Base-by-base conservation (phyloP, 1,284 basidiomycete species). In the Trichosporon asahii region DNA sequence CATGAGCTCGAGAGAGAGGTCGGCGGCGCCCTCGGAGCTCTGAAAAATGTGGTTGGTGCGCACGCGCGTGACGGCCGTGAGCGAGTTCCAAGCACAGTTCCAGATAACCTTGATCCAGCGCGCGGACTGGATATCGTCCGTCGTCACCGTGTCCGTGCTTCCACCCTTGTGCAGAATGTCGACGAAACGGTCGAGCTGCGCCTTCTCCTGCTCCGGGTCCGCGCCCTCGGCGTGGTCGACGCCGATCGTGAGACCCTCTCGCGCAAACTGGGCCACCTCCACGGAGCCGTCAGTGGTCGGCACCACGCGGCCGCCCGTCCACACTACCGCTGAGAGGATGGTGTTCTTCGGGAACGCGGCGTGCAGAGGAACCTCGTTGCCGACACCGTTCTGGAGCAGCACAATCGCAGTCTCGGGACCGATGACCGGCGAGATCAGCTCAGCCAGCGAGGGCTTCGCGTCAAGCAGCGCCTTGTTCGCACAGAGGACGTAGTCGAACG, bases 301-400 rank as follows among this genome's bases (percentile, higher is more conserved):
- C 0, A 82, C 68, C 12, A 76, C 78, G 76, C 75, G 83, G 35
- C 75, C 86, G 74, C 81, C 85, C 18, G 79, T 85, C 83, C 77
- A 85, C 12, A 85, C 85, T 5, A 85, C 85, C 18, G 85, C 84
- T 69, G 84, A 85, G 49, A 86, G 82, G 67, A 85, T 78, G 7
- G 83, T 84, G 68, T 79, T 85, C 44, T 73, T 53, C 0, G 85
- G 84, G 75, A 86, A 84, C 21, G 77, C 77, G 2, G 72, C 70
- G 70, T 84, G 81, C 27, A 85, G 78, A 18, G 85, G 84, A 29
- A 79, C 84, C 76, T 86, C 86, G 66, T 84, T 84, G 6, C 85
- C 85, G 4, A 86, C 84, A 25, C 86, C 86, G 73, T 86, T 86
- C 76, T 86, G 85, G 0, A 86, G 78, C 33, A 86, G 76, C n/a